Evolutionary conservation across 2,329 filamentous ascomycete species (phyloP).

Genomic region (Aspergillus aculeatinus): DNA sequence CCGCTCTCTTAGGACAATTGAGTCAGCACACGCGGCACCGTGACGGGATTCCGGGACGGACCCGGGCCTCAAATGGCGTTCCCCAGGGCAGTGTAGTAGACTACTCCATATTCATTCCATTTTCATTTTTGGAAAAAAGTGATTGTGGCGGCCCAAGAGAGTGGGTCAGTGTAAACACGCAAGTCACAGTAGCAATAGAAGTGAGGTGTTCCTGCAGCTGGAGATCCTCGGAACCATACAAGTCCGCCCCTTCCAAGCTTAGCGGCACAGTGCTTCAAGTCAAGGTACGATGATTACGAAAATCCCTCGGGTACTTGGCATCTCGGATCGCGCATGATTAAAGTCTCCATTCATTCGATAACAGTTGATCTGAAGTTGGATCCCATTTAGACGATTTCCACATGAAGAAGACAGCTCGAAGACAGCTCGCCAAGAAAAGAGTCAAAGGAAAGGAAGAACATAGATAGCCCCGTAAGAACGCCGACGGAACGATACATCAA

Average conservation of each 20-base stretch:
- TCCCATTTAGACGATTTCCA: constrained; percentile 14
- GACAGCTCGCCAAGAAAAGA: constrained; percentile 18
- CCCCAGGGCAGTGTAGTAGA: too few species aligned
- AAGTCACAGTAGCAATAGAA: too few species aligned
- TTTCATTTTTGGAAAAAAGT: background rate
- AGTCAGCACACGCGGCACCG: background rate
- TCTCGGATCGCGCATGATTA: background rate
- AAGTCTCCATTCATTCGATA: background rate
- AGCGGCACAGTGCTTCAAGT: too few species aligned
- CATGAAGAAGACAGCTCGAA: constrained; percentile 19
- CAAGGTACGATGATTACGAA: too few species aligned
- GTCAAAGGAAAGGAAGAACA: constrained; percentile 6
- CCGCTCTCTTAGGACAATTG: constrained; percentile 4
- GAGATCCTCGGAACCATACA: too few species aligned
- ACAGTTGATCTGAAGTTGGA: constrained; percentile 2
- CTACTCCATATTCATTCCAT: background rate
- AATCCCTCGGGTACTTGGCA: too few species aligned
- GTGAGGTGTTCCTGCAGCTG: too few species aligned
- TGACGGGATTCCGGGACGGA: too few species aligned
- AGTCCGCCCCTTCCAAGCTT: too few species aligned
- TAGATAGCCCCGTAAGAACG: constrained; percentile 20
- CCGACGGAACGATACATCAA: constrained; percentile 18
- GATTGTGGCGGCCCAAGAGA: background rate
- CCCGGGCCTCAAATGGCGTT: too few species aligned
- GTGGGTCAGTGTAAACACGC: too few species aligned